These are phyloP conservation scores for Boletus patriciae DNA, from an alignment of 768 basidiomycete species.

Conservation along the genomic window DNA sequence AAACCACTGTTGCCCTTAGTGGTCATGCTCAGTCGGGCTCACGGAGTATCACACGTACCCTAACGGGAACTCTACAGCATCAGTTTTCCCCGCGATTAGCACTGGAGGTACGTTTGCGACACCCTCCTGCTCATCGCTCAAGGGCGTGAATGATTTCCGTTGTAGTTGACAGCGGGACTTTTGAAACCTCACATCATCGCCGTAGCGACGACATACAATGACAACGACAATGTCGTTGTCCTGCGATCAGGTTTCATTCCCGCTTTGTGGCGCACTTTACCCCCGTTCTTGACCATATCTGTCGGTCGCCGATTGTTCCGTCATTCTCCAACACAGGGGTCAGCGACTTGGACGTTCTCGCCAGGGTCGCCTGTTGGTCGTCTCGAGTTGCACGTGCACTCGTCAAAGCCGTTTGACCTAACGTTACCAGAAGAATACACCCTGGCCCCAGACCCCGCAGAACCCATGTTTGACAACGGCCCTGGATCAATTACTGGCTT, in stretches of 20 bases:
- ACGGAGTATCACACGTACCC: slow-evolving; percentile 36
- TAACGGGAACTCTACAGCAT: slow-evolving; percentile 72
- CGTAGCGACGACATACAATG: slow-evolving; percentile 49
- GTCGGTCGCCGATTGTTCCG: slow-evolving; percentile 54
- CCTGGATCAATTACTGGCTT: slow-evolving; percentile 55
- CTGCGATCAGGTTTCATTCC: slow-evolving; percentile 41
- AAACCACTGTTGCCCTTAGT: slow-evolving; percentile 44
- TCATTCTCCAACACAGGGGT: slow-evolving; percentile 46
- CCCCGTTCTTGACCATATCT: slow-evolving; percentile 45
- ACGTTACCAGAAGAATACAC: slow-evolving; percentile 26
- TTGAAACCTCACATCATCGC: slow-evolving; percentile 42
- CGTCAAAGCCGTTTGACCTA: slow-evolving; percentile 42
- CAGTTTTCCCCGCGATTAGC: slow-evolving; percentile 68
- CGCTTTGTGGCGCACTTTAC: slow-evolving; percentile 28
- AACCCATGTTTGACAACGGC: slow-evolving; percentile 27
- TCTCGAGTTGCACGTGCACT: slow-evolving; percentile 45
- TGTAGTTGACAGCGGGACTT: slow-evolving; percentile 42
- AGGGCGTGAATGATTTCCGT: slow-evolving; percentile 16
- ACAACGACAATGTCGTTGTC: slow-evolving; percentile 46
- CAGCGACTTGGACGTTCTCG: slow-evolving; percentile 34
- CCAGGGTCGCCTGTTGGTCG: slow-evolving; percentile 24
- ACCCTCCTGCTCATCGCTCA: slow-evolving; percentile 9
- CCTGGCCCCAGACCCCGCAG: slow-evolving; percentile 20
- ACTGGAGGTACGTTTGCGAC: slow-evolving; percentile 41
- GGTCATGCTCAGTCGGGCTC: slow-evolving; percentile 36